Base-by-base conservation (phyloP, 441 rosid genomes). In the Corymbia calophylla region DNA sequence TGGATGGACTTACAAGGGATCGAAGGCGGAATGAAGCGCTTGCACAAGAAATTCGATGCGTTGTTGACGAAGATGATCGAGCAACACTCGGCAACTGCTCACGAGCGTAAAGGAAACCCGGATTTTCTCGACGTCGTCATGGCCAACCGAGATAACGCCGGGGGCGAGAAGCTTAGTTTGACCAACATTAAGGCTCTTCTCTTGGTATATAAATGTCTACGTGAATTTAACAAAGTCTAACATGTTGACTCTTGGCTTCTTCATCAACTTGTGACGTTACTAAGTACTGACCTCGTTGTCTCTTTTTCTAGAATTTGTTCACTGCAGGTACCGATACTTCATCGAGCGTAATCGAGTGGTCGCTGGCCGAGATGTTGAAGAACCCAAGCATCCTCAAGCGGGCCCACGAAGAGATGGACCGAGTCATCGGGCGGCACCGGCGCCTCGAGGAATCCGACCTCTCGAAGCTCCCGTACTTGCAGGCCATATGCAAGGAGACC, bases 1-100 rank as follows among this genome's bases (percentile, higher is more conserved):
- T 95, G 96, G 97, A 91, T 95, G 96, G 97, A 95, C 91, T 88
- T 95, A 85, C 96, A 95, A 88, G 94, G 97, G 80, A 94, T 95
- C 2, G 96, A 92, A 49, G 53, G 92, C 17, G 91, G 94, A 53
- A 95, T 95, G 96, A 95, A 93, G 96, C 93, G 90, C 70, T 81
- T 95, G 88, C 96, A 95, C 68, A 90, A 56, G 87, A 93, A 87
- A 32, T 94, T 94, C 87, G 97, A 95, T 70, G 89, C 39, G 10
- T 32, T 95, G 23, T 25, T 95, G 88, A 92, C 93, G 1, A 92
- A 93, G 88, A 93, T 95, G 95, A 93, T 95, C 10, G 91, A 91
- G 56, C 93, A 95, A 84, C 95, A 95, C 62, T 49, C 29, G 48
- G 91, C 90, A 23, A 89, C 95, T 3, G 53, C 92, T 49, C 86